A percentile compares a stretch with the other conserved stretches of the same genome.
Conservation (phyloP, 192 early-diverging fungal species). For the Radiomyces spectabilis region DNA sequence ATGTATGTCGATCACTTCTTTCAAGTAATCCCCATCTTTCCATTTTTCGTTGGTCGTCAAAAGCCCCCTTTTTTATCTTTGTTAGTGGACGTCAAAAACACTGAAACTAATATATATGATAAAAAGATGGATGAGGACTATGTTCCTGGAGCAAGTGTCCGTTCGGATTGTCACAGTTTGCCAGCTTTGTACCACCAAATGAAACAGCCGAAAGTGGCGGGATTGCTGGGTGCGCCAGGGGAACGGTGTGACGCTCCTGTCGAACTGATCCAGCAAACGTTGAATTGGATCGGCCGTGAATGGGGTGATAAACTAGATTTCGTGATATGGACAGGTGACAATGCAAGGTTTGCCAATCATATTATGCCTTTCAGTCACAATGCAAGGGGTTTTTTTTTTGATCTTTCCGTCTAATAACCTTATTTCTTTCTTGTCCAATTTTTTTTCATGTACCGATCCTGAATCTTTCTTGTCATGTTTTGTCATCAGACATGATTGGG, state of each 20-base stretch:
- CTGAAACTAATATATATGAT: too few relatives aligned
- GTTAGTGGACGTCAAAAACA: too few relatives aligned
- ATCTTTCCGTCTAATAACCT: not conserved
- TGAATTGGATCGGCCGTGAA: conserved; percentile 38
- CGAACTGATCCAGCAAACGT: conserved; percentile 43
- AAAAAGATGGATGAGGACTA: conserved; percentile 31
- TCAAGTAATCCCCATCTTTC: not conserved
- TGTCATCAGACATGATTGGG: conserved; percentile 47
- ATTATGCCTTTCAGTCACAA: not conserved
- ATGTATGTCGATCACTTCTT: conserved; percentile 28
- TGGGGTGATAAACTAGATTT: conserved; percentile 49
- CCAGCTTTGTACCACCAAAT: conserved; percentile 19
- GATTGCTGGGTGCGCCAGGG: conserved; percentile 45
- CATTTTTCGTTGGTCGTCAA: not conserved
- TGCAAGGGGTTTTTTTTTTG: not conserved
- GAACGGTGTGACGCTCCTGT: conserved; percentile 57
- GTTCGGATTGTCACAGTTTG: conserved; percentile 49
- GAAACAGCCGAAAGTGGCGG: conserved; percentile 15
- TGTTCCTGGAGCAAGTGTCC: conserved; percentile 36
- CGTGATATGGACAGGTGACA: conserved; percentile 69
- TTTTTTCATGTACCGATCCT: not conserved
- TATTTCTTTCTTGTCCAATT: not conserved
- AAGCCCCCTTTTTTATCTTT: not conserved
- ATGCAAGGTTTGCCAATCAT: conserved; percentile 34
- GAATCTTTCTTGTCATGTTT: too few relatives aligned